Percentiles rank a stretch among this genome's conserved stretches.
phyloP scores from a whole-genome alignment of 2,329 filamentous ascomycete genomes.

The Epichloe hybrida region DNA sequence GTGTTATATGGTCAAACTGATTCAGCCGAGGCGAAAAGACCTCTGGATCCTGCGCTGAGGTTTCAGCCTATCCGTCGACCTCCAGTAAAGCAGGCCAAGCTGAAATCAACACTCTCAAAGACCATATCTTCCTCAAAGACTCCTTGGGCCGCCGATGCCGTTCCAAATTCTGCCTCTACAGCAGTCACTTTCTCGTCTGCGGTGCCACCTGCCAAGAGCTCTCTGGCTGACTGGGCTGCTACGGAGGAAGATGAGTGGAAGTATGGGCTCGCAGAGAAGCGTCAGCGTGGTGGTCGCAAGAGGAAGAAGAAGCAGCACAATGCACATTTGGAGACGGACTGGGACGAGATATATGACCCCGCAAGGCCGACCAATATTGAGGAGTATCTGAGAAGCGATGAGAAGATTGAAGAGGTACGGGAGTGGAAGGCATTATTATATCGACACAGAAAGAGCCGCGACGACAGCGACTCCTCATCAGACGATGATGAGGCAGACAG shows the following conservation, averaged over 20 bases:
- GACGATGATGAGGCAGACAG: slow-evolving; percentile 26
- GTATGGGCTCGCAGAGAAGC: slow-evolving; percentile 49
- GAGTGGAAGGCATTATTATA: slow-evolving; percentile 82
- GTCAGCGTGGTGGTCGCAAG: slow-evolving; percentile 64
- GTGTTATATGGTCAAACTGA: slow-evolving; percentile 53
- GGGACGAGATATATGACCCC: slow-evolving; percentile 87
- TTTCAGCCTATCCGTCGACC: slow-evolving; percentile 81
- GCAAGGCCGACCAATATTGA: slow-evolving; percentile 70
- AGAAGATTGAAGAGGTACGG: slow-evolving; percentile 63
- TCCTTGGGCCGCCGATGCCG: background rate
- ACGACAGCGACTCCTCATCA: slow-evolving; percentile 24
- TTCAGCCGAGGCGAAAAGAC: slow-evolving; percentile 45
- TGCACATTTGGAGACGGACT: slow-evolving; percentile 51
- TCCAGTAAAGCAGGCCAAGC: slow-evolving; percentile 42
- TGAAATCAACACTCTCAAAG: slow-evolving; percentile 47
- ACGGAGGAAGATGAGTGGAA: slow-evolving; percentile 71
- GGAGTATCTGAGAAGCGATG: slow-evolving; percentile 72
- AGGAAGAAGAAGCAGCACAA: slow-evolving; percentile 57
- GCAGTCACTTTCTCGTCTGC: slow-evolving; percentile 19
- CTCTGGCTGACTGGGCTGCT: slow-evolving; percentile 68
- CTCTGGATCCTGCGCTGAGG: slow-evolving; percentile 48
- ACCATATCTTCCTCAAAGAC: slow-evolving; percentile 21
- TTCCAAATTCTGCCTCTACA: slow-evolving; percentile 8
- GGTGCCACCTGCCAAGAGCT: slow-evolving; percentile 41
- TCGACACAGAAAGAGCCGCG: slow-evolving; percentile 43